Percentiles rank a stretch among this genome's conserved stretches.
Evolutionary conservation across 1,139 yeast species (phyloP).

Genomic region (Taiozyma sp.): DNA sequence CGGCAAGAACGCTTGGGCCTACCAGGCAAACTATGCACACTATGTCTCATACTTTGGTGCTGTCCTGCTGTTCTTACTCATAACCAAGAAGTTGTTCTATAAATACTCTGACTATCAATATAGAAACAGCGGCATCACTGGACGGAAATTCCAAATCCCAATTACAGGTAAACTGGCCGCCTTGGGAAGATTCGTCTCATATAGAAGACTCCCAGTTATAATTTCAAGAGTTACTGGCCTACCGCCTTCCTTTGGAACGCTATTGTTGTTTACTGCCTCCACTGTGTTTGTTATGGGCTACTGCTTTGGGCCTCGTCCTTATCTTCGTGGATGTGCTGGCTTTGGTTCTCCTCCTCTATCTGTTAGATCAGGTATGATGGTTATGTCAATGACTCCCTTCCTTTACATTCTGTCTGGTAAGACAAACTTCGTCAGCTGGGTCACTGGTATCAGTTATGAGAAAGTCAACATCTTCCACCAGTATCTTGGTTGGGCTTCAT

Average conservation of each 20-base stretch:
- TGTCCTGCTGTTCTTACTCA: constrained; percentile 34
- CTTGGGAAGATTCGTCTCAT: constrained; percentile 42
- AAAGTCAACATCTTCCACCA: constrained; percentile 50
- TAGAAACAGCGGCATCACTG: constrained; percentile 15
- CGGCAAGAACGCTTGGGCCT: constrained; percentile 34
- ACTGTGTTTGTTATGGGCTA: constrained; percentile 43
- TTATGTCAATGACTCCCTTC: constrained; percentile 50
- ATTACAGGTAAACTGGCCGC: constrained; percentile 28
- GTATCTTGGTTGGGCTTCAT: constrained; percentile 35
- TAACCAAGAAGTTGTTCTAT: constrained; percentile 38
- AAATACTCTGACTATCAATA: constrained; percentile 32
- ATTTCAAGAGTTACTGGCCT: constrained; percentile 39
- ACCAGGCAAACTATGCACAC: constrained; percentile 38
- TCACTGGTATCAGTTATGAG: constrained; percentile 56
- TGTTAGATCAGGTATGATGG: constrained; percentile 48
- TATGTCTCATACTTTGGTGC: constrained; percentile 43
- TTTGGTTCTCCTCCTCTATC: constrained; percentile 69
- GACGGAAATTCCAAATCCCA: constrained; percentile 5
- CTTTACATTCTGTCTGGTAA: constrained; percentile 49
- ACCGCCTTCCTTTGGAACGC: constrained; percentile 48
- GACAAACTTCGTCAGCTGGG: constrained; percentile 41
- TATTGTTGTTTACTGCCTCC: constrained; percentile 36
- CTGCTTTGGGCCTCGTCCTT: constrained; percentile 46
- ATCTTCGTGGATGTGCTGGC: constrained; percentile 51
- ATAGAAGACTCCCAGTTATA: constrained; percentile 40